Conservation (phyloP, 2,329 filamentous ascomycete species). For the Aureobasidium zeae region DNA sequence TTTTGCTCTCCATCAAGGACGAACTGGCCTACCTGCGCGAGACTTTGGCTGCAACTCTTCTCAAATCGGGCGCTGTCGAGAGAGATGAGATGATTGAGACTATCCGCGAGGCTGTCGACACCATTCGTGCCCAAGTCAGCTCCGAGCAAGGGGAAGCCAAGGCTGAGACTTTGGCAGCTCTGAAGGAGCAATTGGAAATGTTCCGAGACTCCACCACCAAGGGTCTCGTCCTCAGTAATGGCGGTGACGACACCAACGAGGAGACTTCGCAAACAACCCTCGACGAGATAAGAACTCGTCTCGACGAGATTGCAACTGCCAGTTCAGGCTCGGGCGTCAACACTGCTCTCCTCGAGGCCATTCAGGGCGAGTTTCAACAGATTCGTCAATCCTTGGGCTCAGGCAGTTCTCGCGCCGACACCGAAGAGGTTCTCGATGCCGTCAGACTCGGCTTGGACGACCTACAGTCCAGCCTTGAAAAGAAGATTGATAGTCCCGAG, state of each 20-base stretch:
- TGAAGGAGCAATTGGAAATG: constrained; percentile 36
- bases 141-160: constrained; percentile 34
- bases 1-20: constrained; percentile 44
- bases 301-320: constrained; percentile 31
- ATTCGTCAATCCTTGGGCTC: constrained; percentile 36
- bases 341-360: constrained; percentile 44
- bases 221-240: constrained; percentile 32
- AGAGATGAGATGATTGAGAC: constrained; percentile 57
- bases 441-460: constrained; percentile 43
- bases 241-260: constrained; percentile 16
- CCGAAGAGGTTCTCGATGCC: constrained; percentile 42
- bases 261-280: constrained; percentile 16
- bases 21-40: constrained; percentile 55
- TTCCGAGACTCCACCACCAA: constrained; percentile 36
- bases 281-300: constrained; percentile 25
- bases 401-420: constrained; percentile 34
- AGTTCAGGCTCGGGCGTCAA: constrained; percentile 29
- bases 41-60: constrained; percentile 44
- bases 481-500: constrained; percentile 46
- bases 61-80: constrained; percentile 40
- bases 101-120: constrained; percentile 43
- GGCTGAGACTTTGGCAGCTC: constrained; percentile 33
- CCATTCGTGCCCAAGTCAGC: constrained; percentile 31
- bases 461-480: constrained; percentile 40
- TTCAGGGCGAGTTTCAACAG: constrained; percentile 43